Evolutionary conservation across 2,329 filamentous ascomycete genomes (phyloP).

Genomic region (Tympanopsis confertula): DNA sequence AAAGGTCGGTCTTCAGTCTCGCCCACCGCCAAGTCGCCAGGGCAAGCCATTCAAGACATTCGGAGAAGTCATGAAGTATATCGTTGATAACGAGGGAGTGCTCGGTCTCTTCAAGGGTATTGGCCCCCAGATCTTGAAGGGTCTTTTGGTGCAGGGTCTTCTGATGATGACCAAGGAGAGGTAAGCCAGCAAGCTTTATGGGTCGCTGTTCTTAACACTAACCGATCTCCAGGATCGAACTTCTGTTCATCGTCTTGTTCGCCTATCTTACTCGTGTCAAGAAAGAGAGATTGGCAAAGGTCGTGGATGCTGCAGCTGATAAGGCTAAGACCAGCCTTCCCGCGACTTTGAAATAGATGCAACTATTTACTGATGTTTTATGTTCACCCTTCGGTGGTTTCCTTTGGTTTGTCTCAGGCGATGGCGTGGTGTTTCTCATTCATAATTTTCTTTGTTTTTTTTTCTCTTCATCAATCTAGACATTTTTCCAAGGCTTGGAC

Average conservation of each 20-base stretch:
- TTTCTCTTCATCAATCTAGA: too few species aligned
- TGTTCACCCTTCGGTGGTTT: not conserved
- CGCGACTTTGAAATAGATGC: not conserved
- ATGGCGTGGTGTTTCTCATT: not conserved
- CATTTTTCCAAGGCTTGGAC: too few species aligned
- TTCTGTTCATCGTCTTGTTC: constrained; percentile 77
- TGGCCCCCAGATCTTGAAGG: constrained; percentile 84
- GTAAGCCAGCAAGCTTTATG: constrained; percentile 29
- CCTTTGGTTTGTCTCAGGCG: not conserved
- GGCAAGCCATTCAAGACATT: constrained; percentile 93
- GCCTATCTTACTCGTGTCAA: constrained; percentile 66
- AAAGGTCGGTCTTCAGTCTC: constrained; percentile 91
- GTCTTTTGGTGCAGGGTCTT: constrained; percentile 83
- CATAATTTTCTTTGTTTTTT: too few species aligned
- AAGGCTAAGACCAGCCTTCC: constrained; percentile 1
- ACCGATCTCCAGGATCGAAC: constrained; percentile 54
- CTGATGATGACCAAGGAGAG: constrained; percentile 99
- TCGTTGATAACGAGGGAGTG: constrained; percentile 75
- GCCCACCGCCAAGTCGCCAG: constrained; percentile 69
- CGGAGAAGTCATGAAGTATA: constrained; percentile 87
- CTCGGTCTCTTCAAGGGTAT: constrained; percentile 93
- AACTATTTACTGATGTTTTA: not conserved
- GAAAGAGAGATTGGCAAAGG: constrained; percentile 55
- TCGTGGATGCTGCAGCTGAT: not conserved
- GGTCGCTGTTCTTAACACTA: not conserved